Percentiles rank a stretch among this genome's conserved stretches.
phyloP scores from a whole-genome alignment of 2,329 filamentous ascomycete genomes.

The Epichloe sp. region DNA sequence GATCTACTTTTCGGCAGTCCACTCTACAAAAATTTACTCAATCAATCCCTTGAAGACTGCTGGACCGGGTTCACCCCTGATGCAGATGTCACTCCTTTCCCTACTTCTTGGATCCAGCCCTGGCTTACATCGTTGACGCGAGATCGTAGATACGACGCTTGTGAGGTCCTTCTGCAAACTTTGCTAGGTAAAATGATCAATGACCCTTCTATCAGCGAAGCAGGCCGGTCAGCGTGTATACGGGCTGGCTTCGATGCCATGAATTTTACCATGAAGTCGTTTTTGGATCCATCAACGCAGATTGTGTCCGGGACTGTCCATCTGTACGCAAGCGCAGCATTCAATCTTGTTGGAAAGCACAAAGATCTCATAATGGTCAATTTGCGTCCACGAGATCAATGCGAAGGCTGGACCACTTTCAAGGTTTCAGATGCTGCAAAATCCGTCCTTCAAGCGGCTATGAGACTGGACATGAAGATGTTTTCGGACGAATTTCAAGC shows the following conservation, averaged over 20 bases:
- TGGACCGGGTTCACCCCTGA: conserved; percentile 28
- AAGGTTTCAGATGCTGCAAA: conserved; percentile 31
- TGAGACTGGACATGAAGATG: conserved; percentile 31
- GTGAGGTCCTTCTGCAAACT: conserved; percentile 63
- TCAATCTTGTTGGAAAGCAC: conserved; percentile 52
- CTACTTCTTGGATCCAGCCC: conserved; percentile 65
- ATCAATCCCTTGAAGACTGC: conserved; percentile 40
- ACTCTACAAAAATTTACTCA: conserved; percentile 46
- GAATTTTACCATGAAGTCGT: conserved; percentile 42
- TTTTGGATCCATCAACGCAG: conserved; percentile 32
- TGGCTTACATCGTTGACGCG: conserved; percentile 68
- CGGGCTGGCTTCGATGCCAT: conserved; percentile 51
- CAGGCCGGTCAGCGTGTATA: conserved; percentile 48
- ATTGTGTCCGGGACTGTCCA: conserved; percentile 39
- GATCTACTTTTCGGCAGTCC: conserved; percentile 71
- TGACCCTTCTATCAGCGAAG: conserved; percentile 38
- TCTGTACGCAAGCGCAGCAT: conserved; percentile 49
- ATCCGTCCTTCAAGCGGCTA: conserved; percentile 39
- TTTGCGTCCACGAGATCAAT: conserved; percentile 13
- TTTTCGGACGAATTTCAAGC: conserved; percentile 36
- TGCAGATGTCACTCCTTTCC: conserved; percentile 41
- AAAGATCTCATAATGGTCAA: conserved; percentile 41
- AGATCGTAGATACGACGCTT: conserved; percentile 65
- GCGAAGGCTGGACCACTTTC: conserved; percentile 26
- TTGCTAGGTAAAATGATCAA: conserved; percentile 54